Percentiles rank a stretch among this genome's conserved stretches.
Conservation (phyloP, 148 eudicot species). For the Tetragonia tetragonoides region DNA sequence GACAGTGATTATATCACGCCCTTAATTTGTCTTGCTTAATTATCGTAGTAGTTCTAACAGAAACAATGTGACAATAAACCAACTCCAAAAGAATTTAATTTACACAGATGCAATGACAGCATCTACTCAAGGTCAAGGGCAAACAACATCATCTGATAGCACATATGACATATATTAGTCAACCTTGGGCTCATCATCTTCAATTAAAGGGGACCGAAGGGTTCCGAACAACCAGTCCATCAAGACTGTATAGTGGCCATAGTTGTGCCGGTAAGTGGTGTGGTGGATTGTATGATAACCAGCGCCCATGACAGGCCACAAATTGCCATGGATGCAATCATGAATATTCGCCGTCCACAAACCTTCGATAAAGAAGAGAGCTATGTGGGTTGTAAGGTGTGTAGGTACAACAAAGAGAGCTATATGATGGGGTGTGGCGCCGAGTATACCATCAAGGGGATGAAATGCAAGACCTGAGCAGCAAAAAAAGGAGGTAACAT, state of each 20-base stretch:
- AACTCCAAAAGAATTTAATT: slow-evolving; percentile 18
- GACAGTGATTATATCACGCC: no score
- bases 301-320: slow-evolving; percentile 98
- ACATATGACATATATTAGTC: neutral
- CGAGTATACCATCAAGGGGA: slow-evolving; percentile 89
- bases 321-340: slow-evolving; percentile 72
- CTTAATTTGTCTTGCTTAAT: no score
- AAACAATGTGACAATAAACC: slow-evolving; percentile 1
- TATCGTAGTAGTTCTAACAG: no score
- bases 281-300: slow-evolving; percentile 97
- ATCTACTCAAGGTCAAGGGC: neutral
- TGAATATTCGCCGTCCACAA: slow-evolving; percentile 94
- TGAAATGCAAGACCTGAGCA: slow-evolving; percentile 78
- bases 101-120: slow-evolving; percentile 10
- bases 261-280: slow-evolving; percentile 88
- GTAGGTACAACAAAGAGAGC: slow-evolving; percentile 64
- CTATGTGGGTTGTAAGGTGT: slow-evolving; percentile 63
- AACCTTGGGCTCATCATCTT: slow-evolving; percentile 44
- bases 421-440: slow-evolving; percentile 70
- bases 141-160: neutral
- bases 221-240: slow-evolving; percentile 99
- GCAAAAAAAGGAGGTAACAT: neutral
- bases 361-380: slow-evolving; percentile 59
- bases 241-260: slow-evolving; percentile 82
- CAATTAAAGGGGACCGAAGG: slow-evolving; percentile 50